These are phyloP conservation scores for Penicillium paxilli DNA, from an alignment of 495 filamentous ascomycete species.

Conservation along the genomic window DNA sequence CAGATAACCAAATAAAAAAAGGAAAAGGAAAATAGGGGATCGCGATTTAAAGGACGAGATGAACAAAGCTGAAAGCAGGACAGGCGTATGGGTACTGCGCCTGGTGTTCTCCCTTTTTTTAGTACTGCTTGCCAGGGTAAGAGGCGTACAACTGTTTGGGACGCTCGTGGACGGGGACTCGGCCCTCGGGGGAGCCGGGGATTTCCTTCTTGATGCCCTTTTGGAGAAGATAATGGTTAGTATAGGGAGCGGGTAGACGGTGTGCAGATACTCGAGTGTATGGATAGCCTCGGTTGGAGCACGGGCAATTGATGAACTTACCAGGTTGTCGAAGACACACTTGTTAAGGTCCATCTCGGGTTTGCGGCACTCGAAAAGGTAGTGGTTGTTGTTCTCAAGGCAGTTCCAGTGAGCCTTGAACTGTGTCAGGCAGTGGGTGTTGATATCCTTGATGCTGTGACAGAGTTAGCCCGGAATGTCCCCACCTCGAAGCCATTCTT, in stretches of 20 bases:
- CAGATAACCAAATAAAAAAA: too few relatives aligned
- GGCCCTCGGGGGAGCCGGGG: constrained; percentile 75
- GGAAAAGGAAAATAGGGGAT: constrained; percentile 4
- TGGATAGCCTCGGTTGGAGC: neutral
- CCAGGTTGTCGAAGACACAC: constrained; percentile 94
- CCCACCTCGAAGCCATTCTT: too few relatives aligned
- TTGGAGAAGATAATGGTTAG: constrained; percentile 8
- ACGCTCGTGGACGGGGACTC: constrained; percentile 80
- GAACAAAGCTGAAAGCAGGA: constrained; percentile 6
- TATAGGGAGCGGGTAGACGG: too few relatives aligned
- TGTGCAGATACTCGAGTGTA: too few relatives aligned
- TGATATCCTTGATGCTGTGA: constrained; percentile 86
- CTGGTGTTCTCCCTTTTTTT: constrained; percentile 26
- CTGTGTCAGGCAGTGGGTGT: constrained; percentile 85
- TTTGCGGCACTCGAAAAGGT: constrained; percentile 85
- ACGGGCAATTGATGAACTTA: constrained; percentile 43
- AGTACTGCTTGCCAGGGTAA: constrained; percentile 46
- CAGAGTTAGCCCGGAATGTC: constrained; percentile 10
- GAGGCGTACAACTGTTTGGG: constrained; percentile 72
- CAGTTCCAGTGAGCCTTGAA: constrained; percentile 95
- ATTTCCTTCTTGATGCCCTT: constrained; percentile 90
- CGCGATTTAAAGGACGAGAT: constrained; percentile 9
- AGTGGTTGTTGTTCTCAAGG: constrained; percentile 96
- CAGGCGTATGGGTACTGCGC: constrained; percentile 1
- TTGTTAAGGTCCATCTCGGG: constrained; percentile 80